These are phyloP conservation scores for Kondoa subrosea DNA, from an alignment of 768 basidiomycete genomes.

Conservation along the genomic window DNA sequence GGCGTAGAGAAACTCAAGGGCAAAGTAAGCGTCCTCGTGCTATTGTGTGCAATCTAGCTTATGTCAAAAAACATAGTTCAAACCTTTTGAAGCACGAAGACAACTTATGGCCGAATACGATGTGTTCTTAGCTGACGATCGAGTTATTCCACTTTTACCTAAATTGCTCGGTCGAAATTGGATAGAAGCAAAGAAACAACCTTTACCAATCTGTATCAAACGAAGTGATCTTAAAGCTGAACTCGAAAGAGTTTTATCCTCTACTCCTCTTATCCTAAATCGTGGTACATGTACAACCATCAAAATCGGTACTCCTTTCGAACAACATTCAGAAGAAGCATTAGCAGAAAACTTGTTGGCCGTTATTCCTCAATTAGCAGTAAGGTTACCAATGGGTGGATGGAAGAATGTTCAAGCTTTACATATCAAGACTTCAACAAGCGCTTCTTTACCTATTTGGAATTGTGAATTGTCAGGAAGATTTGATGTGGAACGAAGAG, in stretches of 20 bases:
- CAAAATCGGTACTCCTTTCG: conserved; percentile 50
- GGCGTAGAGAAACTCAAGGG: conserved; percentile 83
- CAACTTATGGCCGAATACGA: conserved; percentile 73
- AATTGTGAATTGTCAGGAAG: conserved; percentile 2
- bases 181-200: conserved; percentile 92
- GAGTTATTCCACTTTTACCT: conserved; percentile 71
- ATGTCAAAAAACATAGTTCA: conserved; percentile 25
- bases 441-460: conserved; percentile 68
- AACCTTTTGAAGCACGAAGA: conserved; percentile 42
- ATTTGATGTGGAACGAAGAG: neutral
- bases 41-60: conserved; percentile 41
- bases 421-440: conserved; percentile 74
- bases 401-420: conserved; percentile 86
- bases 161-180: conserved; percentile 72
- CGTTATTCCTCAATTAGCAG: conserved; percentile 57
- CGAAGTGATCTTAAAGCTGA: conserved; percentile 82
- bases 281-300: conserved; percentile 85
- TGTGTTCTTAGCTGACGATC: conserved; percentile 82
- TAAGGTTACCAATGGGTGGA: conserved; percentile 50
- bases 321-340: conserved; percentile 53
- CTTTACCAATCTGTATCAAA: conserved; percentile 77
- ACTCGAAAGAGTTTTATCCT: conserved; percentile 76
- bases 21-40: conserved; percentile 55
- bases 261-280: conserved; percentile 91
- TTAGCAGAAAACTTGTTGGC: conserved; percentile 58